Evolutionary conservation across 371 early-diverging fungal species (phyloP).

Genomic region (Apophysomyces ossiformis): DNA sequence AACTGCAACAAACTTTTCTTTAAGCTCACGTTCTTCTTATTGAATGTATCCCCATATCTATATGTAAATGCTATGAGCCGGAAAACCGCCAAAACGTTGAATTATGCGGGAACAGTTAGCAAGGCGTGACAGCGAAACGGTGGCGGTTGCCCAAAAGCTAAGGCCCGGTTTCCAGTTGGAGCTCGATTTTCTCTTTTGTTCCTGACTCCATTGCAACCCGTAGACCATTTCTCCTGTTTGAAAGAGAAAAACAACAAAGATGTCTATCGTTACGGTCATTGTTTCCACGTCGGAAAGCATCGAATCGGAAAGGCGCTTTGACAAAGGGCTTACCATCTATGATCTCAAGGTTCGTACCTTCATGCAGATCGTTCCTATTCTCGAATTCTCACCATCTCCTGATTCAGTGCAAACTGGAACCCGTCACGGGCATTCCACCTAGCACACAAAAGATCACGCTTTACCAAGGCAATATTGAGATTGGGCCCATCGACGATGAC

Average conservation of each 20-base stretch:
- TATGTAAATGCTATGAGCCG: too few species aligned
- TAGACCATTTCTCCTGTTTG: too few species aligned
- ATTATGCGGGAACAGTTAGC: too few species aligned
- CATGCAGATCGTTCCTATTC: not conserved
- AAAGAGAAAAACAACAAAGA: constrained; percentile 11
- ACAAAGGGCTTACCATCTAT: constrained; percentile 72
- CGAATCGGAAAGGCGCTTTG: constrained; percentile 79
- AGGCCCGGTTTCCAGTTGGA: too few species aligned
- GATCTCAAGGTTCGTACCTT: constrained; percentile 66
- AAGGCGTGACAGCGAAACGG: too few species aligned
- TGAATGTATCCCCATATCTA: too few species aligned
- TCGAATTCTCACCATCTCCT: not conserved
- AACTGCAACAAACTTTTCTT: too few species aligned
- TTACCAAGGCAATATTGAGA: constrained; percentile 57
- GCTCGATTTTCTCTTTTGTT: not conserved
- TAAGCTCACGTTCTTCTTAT: too few species aligned
- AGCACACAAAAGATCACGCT: constrained; percentile 70
- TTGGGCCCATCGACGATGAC: constrained; percentile 73
- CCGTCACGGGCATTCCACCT: constrained; percentile 90
- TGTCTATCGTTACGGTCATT: constrained; percentile 78
- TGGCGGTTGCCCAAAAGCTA: too few species aligned
- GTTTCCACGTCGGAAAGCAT: constrained; percentile 70
- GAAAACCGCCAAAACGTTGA: too few species aligned
- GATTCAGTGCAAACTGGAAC: constrained; percentile 77
- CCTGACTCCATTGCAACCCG: too few species aligned